Evolutionary conservation across 2,329 filamentous ascomycete species (phyloP).

Genomic region (Colletotrichum euphorbiae): DNA sequence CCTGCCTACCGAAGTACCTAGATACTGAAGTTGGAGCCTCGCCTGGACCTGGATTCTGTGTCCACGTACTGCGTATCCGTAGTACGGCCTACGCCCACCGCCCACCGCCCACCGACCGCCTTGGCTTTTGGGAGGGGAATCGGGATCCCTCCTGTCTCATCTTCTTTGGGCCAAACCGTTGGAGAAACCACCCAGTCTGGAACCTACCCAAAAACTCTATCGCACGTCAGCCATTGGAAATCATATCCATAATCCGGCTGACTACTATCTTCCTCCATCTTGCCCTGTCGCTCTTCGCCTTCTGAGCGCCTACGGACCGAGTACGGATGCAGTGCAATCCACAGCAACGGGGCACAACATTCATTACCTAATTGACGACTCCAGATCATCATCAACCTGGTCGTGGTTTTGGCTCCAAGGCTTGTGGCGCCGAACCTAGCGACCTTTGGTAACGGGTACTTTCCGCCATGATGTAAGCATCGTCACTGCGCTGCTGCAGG

Average conservation of each 20-base stretch:
- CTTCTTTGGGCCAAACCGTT: constrained; percentile 21
- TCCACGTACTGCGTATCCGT: no score
- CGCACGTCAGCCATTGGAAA: constrained; percentile 9
- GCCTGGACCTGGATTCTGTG: no score
- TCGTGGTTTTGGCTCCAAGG: constrained; percentile 32
- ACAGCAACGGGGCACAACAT: constrained; percentile 1
- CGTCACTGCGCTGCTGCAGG: constrained; percentile 23
- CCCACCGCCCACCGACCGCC: neutral
- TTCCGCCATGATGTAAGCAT: constrained; percentile 33
- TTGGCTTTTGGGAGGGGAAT: constrained; percentile 8
- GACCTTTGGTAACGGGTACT: neutral
- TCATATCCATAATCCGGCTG: constrained; percentile 21
- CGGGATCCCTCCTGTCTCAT: neutral
- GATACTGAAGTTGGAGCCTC: no score
- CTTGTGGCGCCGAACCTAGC: no score
- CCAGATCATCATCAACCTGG: constrained; percentile 8
- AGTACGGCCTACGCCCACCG: no score
- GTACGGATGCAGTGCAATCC: neutral
- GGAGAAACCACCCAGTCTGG: constrained; percentile 5
- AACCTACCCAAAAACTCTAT: neutral
- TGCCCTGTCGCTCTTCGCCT: neutral
- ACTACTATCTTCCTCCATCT: constrained; percentile 19
- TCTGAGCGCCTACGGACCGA: neutral
- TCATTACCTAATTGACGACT: constrained; percentile 32
- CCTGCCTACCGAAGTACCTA: no score